Evolutionary conservation across 179 eudicot genomes (phyloP).

Genomic region (Patellifolia procumbens): DNA sequence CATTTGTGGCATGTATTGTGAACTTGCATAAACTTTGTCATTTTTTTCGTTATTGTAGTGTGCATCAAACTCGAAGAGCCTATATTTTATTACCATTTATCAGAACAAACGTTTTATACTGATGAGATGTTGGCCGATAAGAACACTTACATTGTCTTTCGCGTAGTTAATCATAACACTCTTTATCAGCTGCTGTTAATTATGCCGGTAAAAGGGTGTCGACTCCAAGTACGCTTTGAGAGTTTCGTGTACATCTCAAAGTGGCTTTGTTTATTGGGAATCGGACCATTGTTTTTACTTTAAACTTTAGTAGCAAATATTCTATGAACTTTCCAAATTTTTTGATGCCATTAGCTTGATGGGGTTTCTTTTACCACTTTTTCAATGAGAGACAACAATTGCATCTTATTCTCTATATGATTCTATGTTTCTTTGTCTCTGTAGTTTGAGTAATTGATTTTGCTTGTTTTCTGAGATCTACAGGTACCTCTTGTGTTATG

Average conservation of each 20-base stretch:
- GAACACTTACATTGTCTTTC: neutral
- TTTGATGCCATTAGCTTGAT: neutral
- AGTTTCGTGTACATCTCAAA: neutral
- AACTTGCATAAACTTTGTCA: neutral
- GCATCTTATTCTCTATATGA: neutral
- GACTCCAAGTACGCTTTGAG: neutral
- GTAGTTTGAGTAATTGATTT: constrained; percentile 3
- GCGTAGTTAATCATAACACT: neutral
- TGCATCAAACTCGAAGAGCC: neutral
- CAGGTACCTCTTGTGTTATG: constrained; percentile 71
- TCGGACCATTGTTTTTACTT: constrained; percentile 3
- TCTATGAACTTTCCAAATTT: neutral
- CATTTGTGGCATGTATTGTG: neutral
- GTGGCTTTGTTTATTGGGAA: neutral
- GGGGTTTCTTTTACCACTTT: neutral
- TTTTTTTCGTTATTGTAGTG: neutral
- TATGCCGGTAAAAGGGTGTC: neutral
- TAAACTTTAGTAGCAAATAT: neutral
- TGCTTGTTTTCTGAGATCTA: constrained; percentile 27
- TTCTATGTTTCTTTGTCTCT: neutral
- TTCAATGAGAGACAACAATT: neutral
- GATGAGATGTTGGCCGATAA: neutral
- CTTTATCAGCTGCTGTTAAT: neutral
- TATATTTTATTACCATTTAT: neutral
- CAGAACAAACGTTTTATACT: no score